These are phyloP conservation scores for Coelastrella sp. DNA, from an alignment of 139 green algal genomes.

Conservation along the genomic window DNA sequence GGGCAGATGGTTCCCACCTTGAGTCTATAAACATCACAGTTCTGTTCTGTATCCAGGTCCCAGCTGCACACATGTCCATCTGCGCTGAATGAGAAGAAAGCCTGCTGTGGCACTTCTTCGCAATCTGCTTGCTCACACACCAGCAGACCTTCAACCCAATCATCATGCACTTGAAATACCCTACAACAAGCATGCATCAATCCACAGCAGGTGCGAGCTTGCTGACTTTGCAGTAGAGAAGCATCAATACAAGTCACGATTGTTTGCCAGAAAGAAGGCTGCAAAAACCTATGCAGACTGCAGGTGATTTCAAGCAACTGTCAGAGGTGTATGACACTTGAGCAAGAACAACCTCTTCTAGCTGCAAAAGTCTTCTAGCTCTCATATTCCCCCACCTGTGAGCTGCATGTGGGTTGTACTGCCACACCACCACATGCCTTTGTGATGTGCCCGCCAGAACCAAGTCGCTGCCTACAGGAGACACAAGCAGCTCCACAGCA, in stretches of 20 bases:
- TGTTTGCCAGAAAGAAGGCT: too few species aligned
- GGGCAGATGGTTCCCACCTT: too few species aligned
- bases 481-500: constrained; percentile 63
- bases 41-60: constrained; percentile 77
- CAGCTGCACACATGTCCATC: constrained; percentile 64
- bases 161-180: constrained; percentile 63
- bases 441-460: constrained; percentile 66
- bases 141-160: constrained; percentile 73
- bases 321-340: too few species aligned
- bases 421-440: constrained; percentile 74
- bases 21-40: constrained; percentile 73
- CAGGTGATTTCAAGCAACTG: too few species aligned
- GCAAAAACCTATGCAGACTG: too few species aligned
- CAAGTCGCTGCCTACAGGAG: constrained; percentile 67
- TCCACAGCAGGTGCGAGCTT: too few species aligned
- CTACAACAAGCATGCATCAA: constrained; percentile 41
- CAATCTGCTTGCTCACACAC: constrained; percentile 47
- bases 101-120: constrained; percentile 48
- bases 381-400: constrained; percentile 58
- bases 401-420: constrained; percentile 65
- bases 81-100: constrained; percentile 32
- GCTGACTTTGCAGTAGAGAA: too few species aligned
- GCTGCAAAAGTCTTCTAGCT: neutral
- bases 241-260: too few species aligned
- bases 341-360: too few species aligned